Base-by-base conservation (phyloP, 2,329 filamentous ascomycete genomes). In the Ilyonectria sp. region DNA sequence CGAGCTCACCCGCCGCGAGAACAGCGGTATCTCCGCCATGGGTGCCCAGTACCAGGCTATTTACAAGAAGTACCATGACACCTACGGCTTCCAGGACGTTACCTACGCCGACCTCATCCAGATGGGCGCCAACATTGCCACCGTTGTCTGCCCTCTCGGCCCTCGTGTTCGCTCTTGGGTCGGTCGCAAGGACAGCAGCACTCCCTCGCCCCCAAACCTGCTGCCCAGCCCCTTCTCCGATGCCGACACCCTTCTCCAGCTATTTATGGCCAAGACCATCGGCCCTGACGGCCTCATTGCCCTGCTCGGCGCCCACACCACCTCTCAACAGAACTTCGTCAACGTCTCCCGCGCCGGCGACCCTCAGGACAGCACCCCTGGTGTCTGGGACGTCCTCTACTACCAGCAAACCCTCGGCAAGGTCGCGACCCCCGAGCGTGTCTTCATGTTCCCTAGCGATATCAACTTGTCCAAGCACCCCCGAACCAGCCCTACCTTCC, bases 31-130 rank as follows among this genome's bases (percentile, higher is more conserved):
- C 3, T 76, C 82, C 47, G 79, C 78, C 6, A 85, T 86, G 60
- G 82, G 84, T 35, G 66, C 58, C 6, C 74, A 81, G 43, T 81
- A 85, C 40, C 74, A 79, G 19, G 66, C 65, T 9, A 80, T 86
- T 65, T 82, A 83, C 67, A 56, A 75, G 40, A 82, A 84, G 70
- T 86, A 83, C 71, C 75, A 73, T 61, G 68, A 68, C 29, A 33
- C 67, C n/a, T 67, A 69, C 13, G 80, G 81, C 50, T 77, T 75
- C 65, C 78, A 73, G 23, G 71, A 75, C n/a, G 81, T 89, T 37
- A 81, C 82, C 4, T 85, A 85, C 71, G 87, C 86, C 35, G 88
- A 90, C 71, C 79, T 90, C 8, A 83, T 88, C 40, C 86, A 89
- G 73, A 85, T 88, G 72, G 85, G 84, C 2, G 80, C 80, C 78